Base-by-base conservation (phyloP, 176 grass and related monocot genomes). In the Chrysopogon serrulatus region DNA sequence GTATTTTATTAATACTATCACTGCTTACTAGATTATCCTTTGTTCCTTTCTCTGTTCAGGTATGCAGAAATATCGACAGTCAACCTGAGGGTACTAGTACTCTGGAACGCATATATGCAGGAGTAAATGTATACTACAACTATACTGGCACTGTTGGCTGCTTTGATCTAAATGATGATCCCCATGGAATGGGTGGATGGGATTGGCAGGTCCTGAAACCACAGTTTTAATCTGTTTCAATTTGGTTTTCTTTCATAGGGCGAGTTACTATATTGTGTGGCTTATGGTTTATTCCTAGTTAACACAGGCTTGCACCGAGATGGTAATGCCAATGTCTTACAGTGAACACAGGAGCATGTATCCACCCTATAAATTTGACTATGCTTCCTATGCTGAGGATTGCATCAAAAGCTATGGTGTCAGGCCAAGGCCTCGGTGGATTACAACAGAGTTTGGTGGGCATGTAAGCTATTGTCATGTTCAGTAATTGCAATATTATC, bases 141-240 rank as follows among this genome's bases (percentile, higher is more conserved):
- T 98, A 98, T 59, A 93, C 77, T 14, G 91, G 91, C 42, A 93
- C 78, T 30, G 85, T 90, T 69, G 78, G 82, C 35, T 93, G 96
- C 83, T 98, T 98, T 83, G 87, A 98, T 95, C 85, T 98, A 56
- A 84, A 88, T 48, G 96, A 98, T 85, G 96, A 98, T 67, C 96
- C 96, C 23, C 96, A 98, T 86, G 96, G 96, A 85, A 91, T 98
- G 96, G 94, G 82, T 74, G 96, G 92, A 77, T 98, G 95, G 95
- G 65, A 89, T 51, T 98, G 95, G 92, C 95, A 95, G 92, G 95
- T 98, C 17, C 26, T 24, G 32, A 24, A 61, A 71, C 34, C 40
- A 67, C 31, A 67, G 32, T 51, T 53, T 44, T 40, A 75, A 32
- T 66, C 1, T 48, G 27, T 59, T 56, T 30, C 12, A 36, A 5